Base-by-base conservation (phyloP, 345 rosid species). In the Sonneratia alba region DNA sequence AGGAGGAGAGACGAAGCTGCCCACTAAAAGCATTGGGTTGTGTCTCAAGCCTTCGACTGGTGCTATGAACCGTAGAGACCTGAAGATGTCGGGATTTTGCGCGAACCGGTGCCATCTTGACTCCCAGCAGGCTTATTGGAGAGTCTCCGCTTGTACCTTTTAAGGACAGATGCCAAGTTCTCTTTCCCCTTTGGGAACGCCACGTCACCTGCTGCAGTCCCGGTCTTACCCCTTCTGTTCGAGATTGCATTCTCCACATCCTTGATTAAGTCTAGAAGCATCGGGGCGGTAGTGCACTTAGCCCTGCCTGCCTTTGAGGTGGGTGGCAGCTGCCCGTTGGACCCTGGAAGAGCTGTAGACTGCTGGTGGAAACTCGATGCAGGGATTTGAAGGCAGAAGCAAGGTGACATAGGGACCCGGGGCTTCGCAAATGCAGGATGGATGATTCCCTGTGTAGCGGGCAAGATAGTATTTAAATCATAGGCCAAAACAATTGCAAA, bases 121-220 rank as follows among this genome's bases (percentile, higher is more conserved):
- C 47, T n/a, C 66, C 79, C 79, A 3, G 56, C 64, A 1, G 81
- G 84, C 71, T 85, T 92, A 83, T 67, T 85, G 40, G 96, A 77
- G 74, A 96, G 80, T 32, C 98, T 77, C 27, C 99, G 93, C 71
- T 87, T 96, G 85, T 96, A 96, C 62, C 99, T 92, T 72, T 96
- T 96, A 59, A 96, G 90, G 47, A 96, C 99, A 7, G 99, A 92
- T 24, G 93, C 91, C 76, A 96, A 76, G 70, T 96, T 96, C 83
- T 92, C 96, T 80, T 91, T 96, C 37, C 99, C 99, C 74, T 84
- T 91, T 0, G 97, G 98, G 70, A 91, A 96, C 55, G 98, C 99
- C 27, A 96, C 98, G 59, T 96, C 99, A 11, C 99, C 99, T 13
- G 98, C 97, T 59, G 97, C 92, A 72, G 95, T 96, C 48, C 99